phyloP scores from a whole-genome alignment of 495 filamentous ascomycete genomes.

The Podospora comata region DNA sequence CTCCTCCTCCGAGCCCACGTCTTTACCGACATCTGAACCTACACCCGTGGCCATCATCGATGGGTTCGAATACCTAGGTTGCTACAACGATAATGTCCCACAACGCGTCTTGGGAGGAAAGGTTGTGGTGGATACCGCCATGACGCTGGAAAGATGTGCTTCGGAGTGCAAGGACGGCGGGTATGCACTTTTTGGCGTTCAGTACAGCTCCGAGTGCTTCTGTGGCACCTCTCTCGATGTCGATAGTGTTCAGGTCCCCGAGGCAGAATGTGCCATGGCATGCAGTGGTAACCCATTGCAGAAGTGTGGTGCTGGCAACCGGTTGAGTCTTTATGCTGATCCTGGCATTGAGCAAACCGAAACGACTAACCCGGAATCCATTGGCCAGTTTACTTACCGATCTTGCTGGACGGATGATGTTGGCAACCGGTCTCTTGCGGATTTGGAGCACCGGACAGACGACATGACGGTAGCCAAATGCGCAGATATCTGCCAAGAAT shows the following conservation, averaged over 20 bases:
- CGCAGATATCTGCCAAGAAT: neutral
- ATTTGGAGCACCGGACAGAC: neutral
- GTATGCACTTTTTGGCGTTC: conserved; percentile 57
- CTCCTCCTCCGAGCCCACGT: conserved; percentile 10
- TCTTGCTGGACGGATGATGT: conserved; percentile 12
- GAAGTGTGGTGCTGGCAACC: conserved; percentile 55
- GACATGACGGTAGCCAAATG: conserved; percentile 12
- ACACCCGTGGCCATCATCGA: conserved; percentile 35
- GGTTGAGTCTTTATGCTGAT: conserved; percentile 48
- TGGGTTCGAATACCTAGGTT: conserved; percentile 60
- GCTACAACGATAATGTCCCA: conserved; percentile 53
- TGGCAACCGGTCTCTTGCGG: neutral
- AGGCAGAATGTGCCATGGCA: conserved; percentile 52
- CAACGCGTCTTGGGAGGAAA: conserved; percentile 59
- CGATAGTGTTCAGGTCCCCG: conserved; percentile 39
- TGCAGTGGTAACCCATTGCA: conserved; percentile 51
- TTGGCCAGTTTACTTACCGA: conserved; percentile 9
- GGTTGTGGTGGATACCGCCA: conserved; percentile 42
- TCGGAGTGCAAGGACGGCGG: conserved; percentile 49
- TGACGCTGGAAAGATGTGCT: conserved; percentile 60
- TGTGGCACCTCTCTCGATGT: conserved; percentile 54
- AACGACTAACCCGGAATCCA: neutral
- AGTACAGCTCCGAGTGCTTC: conserved; percentile 67
- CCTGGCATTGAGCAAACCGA: neutral
- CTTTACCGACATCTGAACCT: conserved; percentile 36